phyloP scores from a whole-genome alignment of 177 flowering plant species.

The Telopea speciosissima region DNA sequence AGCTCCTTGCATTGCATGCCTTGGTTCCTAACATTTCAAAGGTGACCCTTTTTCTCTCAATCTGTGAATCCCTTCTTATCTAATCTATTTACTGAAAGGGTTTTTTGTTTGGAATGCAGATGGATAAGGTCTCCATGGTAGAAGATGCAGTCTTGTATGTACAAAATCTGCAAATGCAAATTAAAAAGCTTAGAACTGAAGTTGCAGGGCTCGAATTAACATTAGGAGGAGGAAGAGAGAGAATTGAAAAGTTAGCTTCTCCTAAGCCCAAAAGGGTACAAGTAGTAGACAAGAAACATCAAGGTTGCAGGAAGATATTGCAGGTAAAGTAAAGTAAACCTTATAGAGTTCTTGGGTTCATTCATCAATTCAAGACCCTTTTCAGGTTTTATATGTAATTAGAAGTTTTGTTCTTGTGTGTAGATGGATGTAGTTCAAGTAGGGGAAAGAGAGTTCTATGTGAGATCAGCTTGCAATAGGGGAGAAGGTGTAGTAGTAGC shows the following conservation, averaged over 20 bases:
- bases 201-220: slow-evolving; percentile 59
- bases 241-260: slow-evolving; percentile 14
- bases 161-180: slow-evolving; percentile 54
- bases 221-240: slow-evolving; percentile 4
- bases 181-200: slow-evolving; percentile 53
- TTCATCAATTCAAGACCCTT: too few species aligned
- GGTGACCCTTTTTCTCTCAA: slow-evolving; percentile 26
- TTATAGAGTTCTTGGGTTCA: too few species aligned
- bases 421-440: slow-evolving; percentile 68
- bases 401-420: too few species aligned
- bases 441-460: slow-evolving; percentile 61
- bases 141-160: slow-evolving; percentile 77
- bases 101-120: slow-evolving; percentile 38
- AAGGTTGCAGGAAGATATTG: slow-evolving; percentile 29
- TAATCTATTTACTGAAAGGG: background rate
- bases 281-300: slow-evolving; percentile 1
- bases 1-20: slow-evolving; percentile 68
- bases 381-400: too few species aligned
- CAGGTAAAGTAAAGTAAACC: slow-evolving; percentile 31
- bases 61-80: background rate
- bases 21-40: slow-evolving; percentile 91
- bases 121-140: slow-evolving; percentile 92
- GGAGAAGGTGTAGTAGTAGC: slow-evolving; percentile 53
- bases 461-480: slow-evolving; percentile 44
- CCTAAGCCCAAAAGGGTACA: slow-evolving; percentile 14